A percentile compares a stretch with the other conserved stretches of the same genome.
Evolutionary conservation across 73 alveolate species (phyloP).

Genomic region (Tetrahymena borealis): DNA sequence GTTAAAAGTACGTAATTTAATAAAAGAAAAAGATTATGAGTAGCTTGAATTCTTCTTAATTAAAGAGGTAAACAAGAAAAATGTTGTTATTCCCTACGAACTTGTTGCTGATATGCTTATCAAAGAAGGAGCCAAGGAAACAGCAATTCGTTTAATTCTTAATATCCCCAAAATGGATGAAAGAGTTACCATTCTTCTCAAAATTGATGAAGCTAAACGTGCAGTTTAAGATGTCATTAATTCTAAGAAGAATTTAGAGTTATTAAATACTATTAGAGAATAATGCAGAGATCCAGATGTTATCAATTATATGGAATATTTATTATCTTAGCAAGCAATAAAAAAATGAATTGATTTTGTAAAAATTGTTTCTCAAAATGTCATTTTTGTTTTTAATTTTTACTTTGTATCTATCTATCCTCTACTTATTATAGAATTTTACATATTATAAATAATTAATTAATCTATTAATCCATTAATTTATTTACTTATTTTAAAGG

Average conservation of each 20-base stretch:
- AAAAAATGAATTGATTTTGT: too few species aligned
- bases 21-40: not conserved
- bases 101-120: slow-evolving; percentile 38
- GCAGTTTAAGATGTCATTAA: not conserved
- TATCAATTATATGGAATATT: not conserved
- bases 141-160: slow-evolving; percentile 23
- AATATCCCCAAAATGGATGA: slow-evolving; percentile 39
- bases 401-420: too few species aligned
- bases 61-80: slow-evolving; percentile 22
- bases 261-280: not conserved
- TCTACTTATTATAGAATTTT: too few species aligned
- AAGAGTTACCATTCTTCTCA: not conserved
- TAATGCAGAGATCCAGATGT: not conserved
- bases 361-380: too few species aligned
- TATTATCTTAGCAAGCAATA: too few species aligned
- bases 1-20: not conserved
- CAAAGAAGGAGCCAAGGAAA: slow-evolving; percentile 23
- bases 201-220: not conserved
- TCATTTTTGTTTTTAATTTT: too few species aligned
- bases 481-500: too few species aligned
- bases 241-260: not conserved
- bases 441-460: too few species aligned
- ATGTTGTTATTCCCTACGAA: slow-evolving; percentile 17
- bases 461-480: too few species aligned
- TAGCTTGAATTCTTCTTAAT: not conserved